Base-by-base conservation (phyloP, 306 rosid species). In the Spatholobus suberectus region DNA sequence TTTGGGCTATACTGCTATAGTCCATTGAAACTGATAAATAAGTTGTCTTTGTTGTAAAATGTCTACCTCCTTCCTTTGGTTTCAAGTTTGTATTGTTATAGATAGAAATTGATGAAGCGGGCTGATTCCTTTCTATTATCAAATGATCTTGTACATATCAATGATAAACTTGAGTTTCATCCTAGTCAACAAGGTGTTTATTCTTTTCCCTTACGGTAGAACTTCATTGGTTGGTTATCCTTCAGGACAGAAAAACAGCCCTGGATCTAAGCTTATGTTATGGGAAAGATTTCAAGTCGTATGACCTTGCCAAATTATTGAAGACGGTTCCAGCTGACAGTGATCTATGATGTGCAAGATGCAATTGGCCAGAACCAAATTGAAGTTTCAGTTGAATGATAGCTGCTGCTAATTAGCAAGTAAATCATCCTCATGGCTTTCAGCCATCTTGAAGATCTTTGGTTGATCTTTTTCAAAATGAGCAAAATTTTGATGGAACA, bases 261-360 rank as follows among this genome's bases (percentile, higher is more conserved):
- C 54, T 96, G 88, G 97, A 96, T 89, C 79, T 93, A 70, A 85
- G 94, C 81, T 62, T 94, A 7, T 92, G 98, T 88, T 96, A 88
- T 79, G 99, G 99, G 66, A 96, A 91, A 83, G 92, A 92, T 74
- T 96, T 93, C 89, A 91, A 90, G 86, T 94, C 99, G 24, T 92
- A 79, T 70, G 97, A 93, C 75, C 97, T 96, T 73, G 94, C 98
- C 35, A 88, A 80, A 85, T 85, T 92, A 78, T 72, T 96, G 76
- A 96, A 91, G 95, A 70, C 73, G 12, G 88, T 90, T 76, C 89
- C 89, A 11, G 83, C 47, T 38, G 63, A 77, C 86, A 29, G 85
- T 79, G 83, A 57, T 40, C 57, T 89, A 86, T 95, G 80, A 88
- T 51, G n/a, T 20, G 51, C 8, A 21, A 44, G 65, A 40, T n/a